phyloP scores from a whole-genome alignment of 1,284 basidiomycete species.

The Leccinum griseonigrum region DNA sequence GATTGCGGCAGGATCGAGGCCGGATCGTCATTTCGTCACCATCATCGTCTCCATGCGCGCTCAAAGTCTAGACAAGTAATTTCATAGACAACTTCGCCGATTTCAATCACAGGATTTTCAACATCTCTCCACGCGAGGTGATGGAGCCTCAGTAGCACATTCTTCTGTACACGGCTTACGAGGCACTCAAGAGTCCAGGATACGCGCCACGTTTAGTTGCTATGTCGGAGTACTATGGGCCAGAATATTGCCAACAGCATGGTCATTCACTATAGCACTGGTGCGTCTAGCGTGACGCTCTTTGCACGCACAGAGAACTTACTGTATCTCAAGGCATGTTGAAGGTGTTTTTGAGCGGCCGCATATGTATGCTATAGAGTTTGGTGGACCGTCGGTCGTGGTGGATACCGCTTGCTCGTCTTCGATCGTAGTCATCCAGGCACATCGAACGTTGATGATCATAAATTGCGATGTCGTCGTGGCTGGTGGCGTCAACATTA shows the following conservation, averaged over 20 bases:
- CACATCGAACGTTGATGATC: slow-evolving; percentile 58
- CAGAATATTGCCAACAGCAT: slow-evolving; percentile 59
- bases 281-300: slow-evolving; percentile 36
- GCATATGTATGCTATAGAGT: slow-evolving; percentile 63
- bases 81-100: slow-evolving; percentile 55
- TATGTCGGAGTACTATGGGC: slow-evolving; percentile 66
- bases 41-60: slow-evolving; percentile 29
- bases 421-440: slow-evolving; percentile 62
- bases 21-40: slow-evolving; percentile 15
- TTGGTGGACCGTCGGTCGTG: slow-evolving; percentile 67
- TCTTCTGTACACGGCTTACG: slow-evolving; percentile 60
- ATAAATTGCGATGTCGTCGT: slow-evolving; percentile 67
- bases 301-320: neutral
- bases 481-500: slow-evolving; percentile 71
- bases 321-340: slow-evolving; percentile 51
- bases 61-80: slow-evolving; percentile 59
- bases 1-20: slow-evolving; percentile 11
- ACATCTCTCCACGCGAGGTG: slow-evolving; percentile 69
- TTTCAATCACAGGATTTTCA: slow-evolving; percentile 72
- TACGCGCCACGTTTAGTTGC: slow-evolving; percentile 60
- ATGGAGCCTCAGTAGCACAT: slow-evolving; percentile 76
- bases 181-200: slow-evolving; percentile 67
- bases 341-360: slow-evolving; percentile 65
- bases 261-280: slow-evolving; percentile 70
- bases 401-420: slow-evolving; percentile 75